These are phyloP conservation scores for Dactylis glomerata DNA, from an alignment of 176 grass and related monocot species.

Conservation along the genomic window DNA sequence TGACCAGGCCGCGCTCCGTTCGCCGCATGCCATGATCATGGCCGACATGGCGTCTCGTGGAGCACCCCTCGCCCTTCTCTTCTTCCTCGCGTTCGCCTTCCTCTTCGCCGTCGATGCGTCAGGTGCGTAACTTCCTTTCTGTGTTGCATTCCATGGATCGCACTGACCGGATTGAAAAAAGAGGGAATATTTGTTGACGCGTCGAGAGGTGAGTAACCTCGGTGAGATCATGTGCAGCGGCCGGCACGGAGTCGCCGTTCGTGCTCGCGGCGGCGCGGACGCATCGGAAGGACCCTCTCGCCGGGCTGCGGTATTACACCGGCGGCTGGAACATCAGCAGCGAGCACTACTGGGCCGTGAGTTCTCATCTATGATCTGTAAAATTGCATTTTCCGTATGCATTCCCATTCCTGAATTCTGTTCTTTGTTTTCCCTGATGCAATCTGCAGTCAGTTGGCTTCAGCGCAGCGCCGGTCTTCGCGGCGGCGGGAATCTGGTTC, in stretches of 20 bases:
- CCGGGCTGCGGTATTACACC: constrained; percentile 56
- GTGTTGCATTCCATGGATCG: neutral
- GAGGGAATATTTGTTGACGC: neutral
- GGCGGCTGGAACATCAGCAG: constrained; percentile 92
- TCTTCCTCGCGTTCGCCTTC: too few relatives aligned
- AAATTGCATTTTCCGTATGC: neutral
- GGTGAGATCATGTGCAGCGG: constrained; percentile 6
- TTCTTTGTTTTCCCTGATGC: neutral
- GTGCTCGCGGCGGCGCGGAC: constrained; percentile 66
- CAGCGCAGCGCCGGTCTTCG: constrained; percentile 65
- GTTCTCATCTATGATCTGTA: neutral
- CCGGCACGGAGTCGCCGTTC: constrained; percentile 43
- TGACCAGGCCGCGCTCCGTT: neutral
- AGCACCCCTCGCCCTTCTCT: too few relatives aligned
- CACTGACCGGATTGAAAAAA: neutral
- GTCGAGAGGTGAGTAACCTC: neutral
- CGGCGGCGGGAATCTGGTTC: constrained; percentile 60
- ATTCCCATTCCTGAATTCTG: neutral
- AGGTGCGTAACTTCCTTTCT: neutral
- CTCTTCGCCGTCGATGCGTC: too few relatives aligned
- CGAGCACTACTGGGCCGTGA: constrained; percentile 82
- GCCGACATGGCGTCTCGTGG: too few relatives aligned
- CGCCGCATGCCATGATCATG: too few relatives aligned
- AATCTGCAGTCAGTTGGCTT: constrained; percentile 69
- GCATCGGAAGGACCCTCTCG: constrained; percentile 72